Evolutionary conservation across 176 grass and related monocot genomes (phyloP).

Genomic region (Eremochloa ophiuroides): DNA sequence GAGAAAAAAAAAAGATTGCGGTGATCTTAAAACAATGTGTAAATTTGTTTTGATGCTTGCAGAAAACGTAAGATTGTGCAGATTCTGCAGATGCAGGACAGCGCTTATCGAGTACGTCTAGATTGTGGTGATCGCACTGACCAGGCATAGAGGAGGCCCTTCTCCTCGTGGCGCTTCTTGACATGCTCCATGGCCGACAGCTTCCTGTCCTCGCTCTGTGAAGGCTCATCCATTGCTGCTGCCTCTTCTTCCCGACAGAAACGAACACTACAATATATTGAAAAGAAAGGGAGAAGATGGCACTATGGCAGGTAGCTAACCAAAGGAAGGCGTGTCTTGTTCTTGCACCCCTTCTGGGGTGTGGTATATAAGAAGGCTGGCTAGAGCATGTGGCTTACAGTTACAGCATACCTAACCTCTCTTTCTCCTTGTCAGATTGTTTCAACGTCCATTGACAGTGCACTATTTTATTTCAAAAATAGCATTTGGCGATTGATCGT

Average conservation of each 20-base stretch:
- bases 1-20: no score
- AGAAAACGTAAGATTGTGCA: background rate
- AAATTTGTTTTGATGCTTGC: background rate
- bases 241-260: background rate
- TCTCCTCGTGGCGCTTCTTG: conserved; percentile 65
- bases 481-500: background rate
- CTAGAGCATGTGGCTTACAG: background rate
- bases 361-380: conserved; percentile 29
- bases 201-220: conserved; percentile 19
- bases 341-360: background rate
- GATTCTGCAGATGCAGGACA: background rate
- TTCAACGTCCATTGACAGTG: conserved; percentile 4
- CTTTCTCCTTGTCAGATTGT: background rate
- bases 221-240: background rate
- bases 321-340: background rate
- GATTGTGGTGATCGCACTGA: conserved; percentile 2
- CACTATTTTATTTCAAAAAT: background rate
- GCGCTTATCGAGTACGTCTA: background rate
- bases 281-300: background rate
- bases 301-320: background rate
- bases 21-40: no score
- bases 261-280: conserved; percentile 1
- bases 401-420: background rate
- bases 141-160: conserved; percentile 78
- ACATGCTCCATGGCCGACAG: conserved; percentile 50